Conservation (phyloP, 2,329 filamentous ascomycete species). For the Colletotrichum nymphaeae region DNA sequence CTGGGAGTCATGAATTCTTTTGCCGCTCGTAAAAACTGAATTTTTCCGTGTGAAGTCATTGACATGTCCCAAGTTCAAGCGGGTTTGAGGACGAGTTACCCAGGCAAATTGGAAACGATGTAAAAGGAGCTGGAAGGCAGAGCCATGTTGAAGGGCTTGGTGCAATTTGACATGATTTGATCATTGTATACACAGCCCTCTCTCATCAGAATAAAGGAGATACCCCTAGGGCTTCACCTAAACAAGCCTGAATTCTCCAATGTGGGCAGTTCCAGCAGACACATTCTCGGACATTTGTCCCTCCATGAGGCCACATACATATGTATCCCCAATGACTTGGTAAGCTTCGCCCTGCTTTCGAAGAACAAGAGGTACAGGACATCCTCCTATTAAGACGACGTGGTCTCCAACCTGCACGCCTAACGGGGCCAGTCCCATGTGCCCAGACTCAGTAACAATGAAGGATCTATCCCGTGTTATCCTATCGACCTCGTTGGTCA, state of each 20-base stretch:
- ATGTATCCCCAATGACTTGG: not conserved
- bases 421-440: not conserved
- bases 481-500: not conserved
- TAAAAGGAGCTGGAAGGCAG: too few species aligned
- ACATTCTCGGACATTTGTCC: not conserved
- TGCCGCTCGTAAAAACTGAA: not conserved
- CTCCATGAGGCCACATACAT: not conserved
- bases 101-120: too few species aligned
- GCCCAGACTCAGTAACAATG: not conserved
- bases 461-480: not conserved
- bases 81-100: too few species aligned
- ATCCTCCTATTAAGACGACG: not conserved
- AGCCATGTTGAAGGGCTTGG: too few species aligned
- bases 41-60: too few species aligned
- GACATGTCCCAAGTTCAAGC: too few species aligned
- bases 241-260: not conserved
- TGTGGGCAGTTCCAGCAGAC: not conserved
- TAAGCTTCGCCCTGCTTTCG: not conserved
- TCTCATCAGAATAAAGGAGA: not conserved
- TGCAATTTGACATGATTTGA: not conserved
- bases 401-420: not conserved
- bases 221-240: not conserved
- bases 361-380: not conserved
- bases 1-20: not conserved
- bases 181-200: not conserved